Conservation (phyloP, 2,329 filamentous ascomycete genomes). For the Aspergillus phoenicis region DNA sequence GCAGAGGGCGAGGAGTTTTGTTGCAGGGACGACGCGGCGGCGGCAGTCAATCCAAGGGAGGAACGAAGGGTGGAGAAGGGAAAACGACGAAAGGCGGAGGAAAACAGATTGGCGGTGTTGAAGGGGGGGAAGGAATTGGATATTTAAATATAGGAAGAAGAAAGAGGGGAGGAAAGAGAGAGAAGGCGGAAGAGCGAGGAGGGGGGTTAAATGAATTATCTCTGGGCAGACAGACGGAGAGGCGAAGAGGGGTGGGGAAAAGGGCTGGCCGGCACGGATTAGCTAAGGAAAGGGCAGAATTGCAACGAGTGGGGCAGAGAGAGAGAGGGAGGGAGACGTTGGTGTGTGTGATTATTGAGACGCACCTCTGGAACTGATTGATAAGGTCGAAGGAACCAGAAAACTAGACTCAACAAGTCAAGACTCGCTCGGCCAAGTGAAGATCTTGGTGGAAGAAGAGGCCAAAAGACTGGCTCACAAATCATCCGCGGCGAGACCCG, state of each 20-base stretch:
- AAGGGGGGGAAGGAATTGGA: slow-evolving; percentile 5
- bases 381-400: slow-evolving; percentile 1
- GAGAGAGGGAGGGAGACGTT: too few species aligned
- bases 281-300: slow-evolving; percentile 18
- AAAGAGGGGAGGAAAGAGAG: slow-evolving; percentile 19
- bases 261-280: slow-evolving; percentile 22
- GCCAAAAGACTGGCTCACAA: slow-evolving; percentile 1
- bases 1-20: slow-evolving; percentile 55
- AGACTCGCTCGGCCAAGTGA: not conserved
- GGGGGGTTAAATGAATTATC: slow-evolving; percentile 19
- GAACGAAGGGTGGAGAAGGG: slow-evolving; percentile 67
- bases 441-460: not conserved
- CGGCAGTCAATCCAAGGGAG: slow-evolving; percentile 70
- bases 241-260: slow-evolving; percentile 18
- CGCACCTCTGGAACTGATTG: not conserved
- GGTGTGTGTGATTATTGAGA: too few species aligned
- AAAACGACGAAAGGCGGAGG: slow-evolving; percentile 73
- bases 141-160: slow-evolving; percentile 15
- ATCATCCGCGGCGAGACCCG: slow-evolving; percentile 16
- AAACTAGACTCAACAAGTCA: slow-evolving; percentile 5
- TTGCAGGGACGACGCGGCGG: slow-evolving; percentile 70
- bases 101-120: slow-evolving; percentile 83
- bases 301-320: too few species aligned
- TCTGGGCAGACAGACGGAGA: slow-evolving; percentile 17
- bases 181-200: not conserved